phyloP scores from a whole-genome alignment of 2,329 filamentous ascomycete species.

The Claviceps humidiphila region DNA sequence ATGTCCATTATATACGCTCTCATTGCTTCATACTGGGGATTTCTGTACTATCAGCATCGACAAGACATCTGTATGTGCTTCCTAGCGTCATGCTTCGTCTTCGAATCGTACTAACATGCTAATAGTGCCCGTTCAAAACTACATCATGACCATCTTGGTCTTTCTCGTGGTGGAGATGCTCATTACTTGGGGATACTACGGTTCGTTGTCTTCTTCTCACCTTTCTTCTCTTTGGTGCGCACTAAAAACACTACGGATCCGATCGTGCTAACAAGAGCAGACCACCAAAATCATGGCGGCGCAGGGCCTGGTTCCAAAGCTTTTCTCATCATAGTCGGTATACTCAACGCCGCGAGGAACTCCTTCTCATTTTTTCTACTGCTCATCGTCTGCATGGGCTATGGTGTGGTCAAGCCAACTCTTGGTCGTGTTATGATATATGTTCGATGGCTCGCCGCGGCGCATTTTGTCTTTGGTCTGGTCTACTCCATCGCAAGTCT shows the following conservation, averaged over 20 bases:
- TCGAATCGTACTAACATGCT: neutral
- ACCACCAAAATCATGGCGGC: slow-evolving; percentile 85
- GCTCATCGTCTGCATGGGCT: slow-evolving; percentile 98
- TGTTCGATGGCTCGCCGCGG: slow-evolving; percentile 78
- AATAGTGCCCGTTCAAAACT: slow-evolving; percentile 87
- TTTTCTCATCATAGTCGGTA: slow-evolving; percentile 78
- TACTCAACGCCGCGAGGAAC: slow-evolving; percentile 86
- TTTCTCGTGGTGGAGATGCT: slow-evolving; percentile 94
- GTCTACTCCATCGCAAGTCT: slow-evolving; percentile 87
- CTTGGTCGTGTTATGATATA: slow-evolving; percentile 90
- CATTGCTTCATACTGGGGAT: slow-evolving; percentile 73
- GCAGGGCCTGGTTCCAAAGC: slow-evolving; percentile 72
- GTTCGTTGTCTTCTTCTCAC: slow-evolving; percentile 28
- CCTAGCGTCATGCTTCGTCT: too few species aligned
- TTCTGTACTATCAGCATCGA: slow-evolving; percentile 88
- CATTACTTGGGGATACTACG: slow-evolving; percentile 97
- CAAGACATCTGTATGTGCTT: slow-evolving; percentile 63
- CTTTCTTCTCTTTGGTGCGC: neutral
- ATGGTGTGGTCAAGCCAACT: slow-evolving; percentile 90
- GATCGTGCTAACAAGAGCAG: slow-evolving; percentile 33
- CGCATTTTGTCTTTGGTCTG: slow-evolving; percentile 88
- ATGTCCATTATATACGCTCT: slow-evolving; percentile 89
- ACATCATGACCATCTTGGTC: slow-evolving; percentile 91
- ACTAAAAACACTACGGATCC: neutral
- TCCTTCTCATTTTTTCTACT: slow-evolving; percentile 98